Evolutionary conservation across 2,329 filamentous ascomycete genomes (phyloP), one percentile per base, ranked within the genome.

Genomic region (Fusarium sororula): DNA sequence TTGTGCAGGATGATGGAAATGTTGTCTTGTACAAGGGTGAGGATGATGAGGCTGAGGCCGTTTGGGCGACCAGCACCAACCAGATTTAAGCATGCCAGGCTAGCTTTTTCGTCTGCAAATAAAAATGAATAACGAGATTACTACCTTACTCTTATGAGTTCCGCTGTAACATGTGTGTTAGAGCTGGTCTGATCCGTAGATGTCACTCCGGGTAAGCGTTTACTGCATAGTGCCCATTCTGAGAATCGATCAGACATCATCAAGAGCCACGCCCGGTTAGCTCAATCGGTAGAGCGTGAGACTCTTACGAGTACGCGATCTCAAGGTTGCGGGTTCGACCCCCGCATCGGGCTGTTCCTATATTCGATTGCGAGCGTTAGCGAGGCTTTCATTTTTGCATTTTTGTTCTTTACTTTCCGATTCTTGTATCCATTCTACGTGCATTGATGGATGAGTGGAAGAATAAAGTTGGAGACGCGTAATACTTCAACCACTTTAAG

Each of bases 201-300:
- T 7, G 20, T 41, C 15, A 13, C 3, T 2, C 5, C 13, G 3
- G 3, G 2, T 0, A 0, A 1, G 2, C 1, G 0, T 0, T 2
- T 6, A 5, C 24, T 26, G 0, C 0, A 38, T 51, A n/a, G 1
- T n/a, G 0, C 3, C 1, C 1, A 24, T 15, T 51, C 4, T 15
- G 20, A 5, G 0, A 0, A 5, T 4, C 1, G 3, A 4, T 14
- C 20, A 32, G 17, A 15, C 35, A 58, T 38, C 35, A 69, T 58
- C 22, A 42, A 60, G 59, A 70, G 66, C 59, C 81, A 82, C 81
- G 80, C 81, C 80, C 82, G 77, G 76, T 78, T 79, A 78, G 77
- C 75, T 80, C 77, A 79, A 80, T 80, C 79, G 79, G 78, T 90
- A 91, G 89, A 91, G 89, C 89, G 89, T 90, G 86, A 90, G 89